Percentiles rank a stretch among this genome's conserved stretches.
These are phyloP conservation scores for Pyrus bretschneideri DNA, from an alignment of 306 rosid genomes.

Conservation along the genomic window DNA sequence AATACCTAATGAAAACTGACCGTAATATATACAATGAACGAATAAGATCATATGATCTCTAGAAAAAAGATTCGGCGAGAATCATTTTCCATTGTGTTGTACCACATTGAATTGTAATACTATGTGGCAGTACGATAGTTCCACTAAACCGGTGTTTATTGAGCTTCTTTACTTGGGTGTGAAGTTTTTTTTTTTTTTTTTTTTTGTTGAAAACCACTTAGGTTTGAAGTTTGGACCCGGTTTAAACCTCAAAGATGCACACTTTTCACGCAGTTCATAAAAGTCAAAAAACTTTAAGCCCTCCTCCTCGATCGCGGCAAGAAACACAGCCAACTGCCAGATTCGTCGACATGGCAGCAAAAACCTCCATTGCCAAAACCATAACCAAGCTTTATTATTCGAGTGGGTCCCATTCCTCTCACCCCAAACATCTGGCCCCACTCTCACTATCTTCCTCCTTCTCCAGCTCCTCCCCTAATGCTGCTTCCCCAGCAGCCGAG, in stretches of 20 bases:
- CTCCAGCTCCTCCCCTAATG: slow-evolving; percentile 29
- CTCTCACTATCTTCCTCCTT: slow-evolving; percentile 13
- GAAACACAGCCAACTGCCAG: neutral
- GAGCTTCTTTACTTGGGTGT: neutral
- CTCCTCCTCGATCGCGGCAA: neutral
- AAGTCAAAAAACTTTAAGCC: neutral
- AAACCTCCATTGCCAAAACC: slow-evolving; percentile 34
- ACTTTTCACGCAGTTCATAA: neutral
- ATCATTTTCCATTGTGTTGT: no score
- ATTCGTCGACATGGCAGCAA: slow-evolving; percentile 29
- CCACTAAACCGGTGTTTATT: neutral
- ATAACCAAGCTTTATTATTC: slow-evolving; percentile 35
- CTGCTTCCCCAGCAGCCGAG: slow-evolving; percentile 30
- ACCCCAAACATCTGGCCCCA: slow-evolving; percentile 5
- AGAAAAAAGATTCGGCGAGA: no score
- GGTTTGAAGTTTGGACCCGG: neutral
- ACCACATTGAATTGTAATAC: no score
- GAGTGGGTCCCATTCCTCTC: slow-evolving; percentile 4
- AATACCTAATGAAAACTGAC: no score
- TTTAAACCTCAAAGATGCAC: neutral
- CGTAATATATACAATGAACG: no score
- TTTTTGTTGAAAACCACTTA: neutral
- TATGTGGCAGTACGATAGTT: no score
- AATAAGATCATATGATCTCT: no score
- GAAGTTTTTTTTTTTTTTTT: neutral